These are phyloP conservation scores for Penicillium sp. DNA, from an alignment of 2,329 filamentous ascomycete genomes.

Conservation along the genomic window DNA sequence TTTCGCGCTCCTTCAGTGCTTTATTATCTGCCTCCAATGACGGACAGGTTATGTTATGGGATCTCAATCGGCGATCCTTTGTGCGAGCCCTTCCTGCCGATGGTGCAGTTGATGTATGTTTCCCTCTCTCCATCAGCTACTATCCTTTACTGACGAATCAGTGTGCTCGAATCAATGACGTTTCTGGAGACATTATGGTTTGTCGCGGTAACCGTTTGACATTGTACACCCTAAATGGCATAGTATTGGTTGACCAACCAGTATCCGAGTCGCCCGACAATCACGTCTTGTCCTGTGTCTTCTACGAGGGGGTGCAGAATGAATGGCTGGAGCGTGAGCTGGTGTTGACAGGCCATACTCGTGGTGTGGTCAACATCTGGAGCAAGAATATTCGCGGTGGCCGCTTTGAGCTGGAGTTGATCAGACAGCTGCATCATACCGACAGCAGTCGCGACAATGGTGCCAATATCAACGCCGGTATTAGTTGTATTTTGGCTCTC, in stretches of 20 bases:
- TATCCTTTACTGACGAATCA: constrained; percentile 41
- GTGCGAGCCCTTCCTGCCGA: constrained; percentile 68
- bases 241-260: constrained; percentile 75
- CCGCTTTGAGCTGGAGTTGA: constrained; percentile 71
- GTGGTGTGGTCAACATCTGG: constrained; percentile 77
- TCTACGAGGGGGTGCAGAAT: constrained; percentile 86
- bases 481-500: constrained; percentile 84
- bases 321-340: constrained; percentile 88
- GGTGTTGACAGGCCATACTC: constrained; percentile 82
- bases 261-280: constrained; percentile 73
- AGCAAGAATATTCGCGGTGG: constrained; percentile 58
- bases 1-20: constrained; percentile 83
- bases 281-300: constrained; percentile 75
- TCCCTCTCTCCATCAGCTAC: not conserved
- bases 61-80: constrained; percentile 85
- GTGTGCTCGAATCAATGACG: constrained; percentile 83
- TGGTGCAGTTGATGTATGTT: constrained; percentile 47
- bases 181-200: constrained; percentile 84
- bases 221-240: constrained; percentile 85
- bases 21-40: constrained; percentile 80
- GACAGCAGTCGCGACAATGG: constrained; percentile 65
- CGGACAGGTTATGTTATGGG: constrained; percentile 86
- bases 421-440: constrained; percentile 78
- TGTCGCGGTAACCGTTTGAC: constrained; percentile 72
- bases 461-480: constrained; percentile 59